Conservation (phyloP, 176 grass and related monocot species). For the Cocos nucifera region DNA sequence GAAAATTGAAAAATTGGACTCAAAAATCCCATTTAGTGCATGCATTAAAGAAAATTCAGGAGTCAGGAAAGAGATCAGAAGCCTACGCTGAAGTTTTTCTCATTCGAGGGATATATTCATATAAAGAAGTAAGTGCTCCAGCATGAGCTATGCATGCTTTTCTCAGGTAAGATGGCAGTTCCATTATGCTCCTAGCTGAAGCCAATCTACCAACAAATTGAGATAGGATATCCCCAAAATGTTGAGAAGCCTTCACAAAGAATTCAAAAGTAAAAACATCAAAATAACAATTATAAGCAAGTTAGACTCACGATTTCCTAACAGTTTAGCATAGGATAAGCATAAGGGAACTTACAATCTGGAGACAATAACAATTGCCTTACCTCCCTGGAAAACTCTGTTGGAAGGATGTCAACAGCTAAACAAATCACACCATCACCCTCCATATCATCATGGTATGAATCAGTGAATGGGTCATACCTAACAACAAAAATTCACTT, state of each 20-base stretch:
- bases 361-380: not conserved
- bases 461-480: slow-evolving; percentile 67
- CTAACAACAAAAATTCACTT: slow-evolving; percentile 19
- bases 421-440: slow-evolving; percentile 72
- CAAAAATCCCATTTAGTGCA: too few species aligned
- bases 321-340: not conserved
- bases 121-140: slow-evolving; percentile 66
- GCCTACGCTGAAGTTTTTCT: slow-evolving; percentile 71
- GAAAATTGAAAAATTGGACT: too few species aligned
- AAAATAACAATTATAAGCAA: slow-evolving; percentile 1
- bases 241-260: slow-evolving; percentile 67
- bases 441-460: slow-evolving; percentile 70
- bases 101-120: slow-evolving; percentile 88
- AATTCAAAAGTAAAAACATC: slow-evolving; percentile 5
- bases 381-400: slow-evolving; percentile 92
- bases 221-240: slow-evolving; percentile 92
- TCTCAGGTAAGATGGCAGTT: slow-evolving; percentile 76
- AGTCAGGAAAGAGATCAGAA: slow-evolving; percentile 21
- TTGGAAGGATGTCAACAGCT: slow-evolving; percentile 93
- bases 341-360: not conserved
- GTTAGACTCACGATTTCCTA: not conserved
- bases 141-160: slow-evolving; percentile 78
- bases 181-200: slow-evolving; percentile 38
- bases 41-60: not conserved
- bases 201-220: slow-evolving; percentile 62